Base-by-base conservation (phyloP, 1,284 basidiomycete species). In the Coniferiporia weirii region DNA sequence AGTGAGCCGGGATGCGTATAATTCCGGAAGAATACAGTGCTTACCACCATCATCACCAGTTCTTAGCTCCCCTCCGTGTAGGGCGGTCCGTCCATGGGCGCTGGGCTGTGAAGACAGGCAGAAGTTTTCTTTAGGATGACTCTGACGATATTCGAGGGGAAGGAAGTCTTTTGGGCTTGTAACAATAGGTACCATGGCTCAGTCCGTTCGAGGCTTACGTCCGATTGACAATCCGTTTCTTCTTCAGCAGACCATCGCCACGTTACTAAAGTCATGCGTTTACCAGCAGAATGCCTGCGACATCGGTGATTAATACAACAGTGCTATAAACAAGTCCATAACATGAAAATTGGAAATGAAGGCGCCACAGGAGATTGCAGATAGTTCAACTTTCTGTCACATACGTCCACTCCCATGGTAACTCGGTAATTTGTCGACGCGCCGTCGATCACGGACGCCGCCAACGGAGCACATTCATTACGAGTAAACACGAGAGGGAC, bases 321-420 rank as follows among this genome's bases (percentile, higher is more conserved):
- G 9, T 40, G 9, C 38, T 40, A 40, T 15, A 15, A 40, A 40
- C 38, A 15, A 40, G 38, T 12, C 38, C 38, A 40, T 10, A 12
- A 40, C 38, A 9, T 40, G 9, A 40, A 40, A 15, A 10, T 40
- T 40, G 38, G 15, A 40, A 40, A 40, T 15, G 38, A 40, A 40
- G 8, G 15, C 38, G 15, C 15, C 15, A 12, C 15, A 15, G 3
- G 8, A 15, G 38, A 40, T 15, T 40, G 12, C 12, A 10, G 15
- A 7, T 2, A 15, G 38, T 12, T n/a, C 22, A 19, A 40, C 48
- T 45, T 47, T 46, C 49, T 40, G 38, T 40, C 38, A 40, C 54
- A 32, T 45, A 58, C 56, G 56, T 58, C 56, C 56, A 58, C 56
- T 58, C 56, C 56, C 56, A 58, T 58, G 56, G 56, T 58, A 58